These are phyloP conservation scores for Phaeosphaeriaceae sp. DNA, from an alignment of 2,329 filamentous ascomycete species.

Conservation along the genomic window DNA sequence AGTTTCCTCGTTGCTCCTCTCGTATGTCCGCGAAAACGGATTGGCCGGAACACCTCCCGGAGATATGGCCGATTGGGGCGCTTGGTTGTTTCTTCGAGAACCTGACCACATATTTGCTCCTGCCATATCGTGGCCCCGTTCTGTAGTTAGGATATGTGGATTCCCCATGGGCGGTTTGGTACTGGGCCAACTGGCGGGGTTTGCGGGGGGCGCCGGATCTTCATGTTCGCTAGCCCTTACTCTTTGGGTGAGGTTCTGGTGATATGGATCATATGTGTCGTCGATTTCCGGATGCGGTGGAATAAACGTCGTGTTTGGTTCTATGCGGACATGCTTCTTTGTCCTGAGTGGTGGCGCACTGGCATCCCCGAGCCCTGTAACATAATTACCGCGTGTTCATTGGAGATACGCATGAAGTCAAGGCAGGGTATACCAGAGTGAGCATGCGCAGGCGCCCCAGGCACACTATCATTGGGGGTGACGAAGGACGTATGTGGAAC, in stretches of 20 bases:
- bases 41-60: constrained; percentile 39
- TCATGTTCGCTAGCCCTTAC: constrained; percentile 19
- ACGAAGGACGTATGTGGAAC: constrained; percentile 36
- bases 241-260: constrained; percentile 23
- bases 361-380: constrained; percentile 37
- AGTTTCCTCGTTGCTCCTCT: constrained; percentile 32
- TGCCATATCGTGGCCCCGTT: constrained; percentile 34
- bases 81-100: constrained; percentile 23
- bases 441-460: constrained; percentile 25
- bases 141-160: constrained; percentile 18
- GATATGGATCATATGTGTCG: constrained; percentile 25
- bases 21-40: constrained; percentile 46
- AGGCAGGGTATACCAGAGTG: constrained; percentile 43
- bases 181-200: constrained; percentile 27
- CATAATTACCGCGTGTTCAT: constrained; percentile 43
- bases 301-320: constrained; percentile 48
- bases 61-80: constrained; percentile 17
- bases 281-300: constrained; percentile 42
- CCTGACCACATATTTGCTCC: constrained; percentile 31
- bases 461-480: constrained; percentile 30
- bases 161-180: constrained; percentile 17
- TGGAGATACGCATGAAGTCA: constrained; percentile 23
- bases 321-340: constrained; percentile 67
- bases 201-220: constrained; percentile 22
- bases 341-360: constrained; percentile 44